A percentile compares a stretch with the other conserved stretches of the same genome.
Conservation (phyloP, 2,329 filamentous ascomycete species). For the Pseudogymnoascus sp. region DNA sequence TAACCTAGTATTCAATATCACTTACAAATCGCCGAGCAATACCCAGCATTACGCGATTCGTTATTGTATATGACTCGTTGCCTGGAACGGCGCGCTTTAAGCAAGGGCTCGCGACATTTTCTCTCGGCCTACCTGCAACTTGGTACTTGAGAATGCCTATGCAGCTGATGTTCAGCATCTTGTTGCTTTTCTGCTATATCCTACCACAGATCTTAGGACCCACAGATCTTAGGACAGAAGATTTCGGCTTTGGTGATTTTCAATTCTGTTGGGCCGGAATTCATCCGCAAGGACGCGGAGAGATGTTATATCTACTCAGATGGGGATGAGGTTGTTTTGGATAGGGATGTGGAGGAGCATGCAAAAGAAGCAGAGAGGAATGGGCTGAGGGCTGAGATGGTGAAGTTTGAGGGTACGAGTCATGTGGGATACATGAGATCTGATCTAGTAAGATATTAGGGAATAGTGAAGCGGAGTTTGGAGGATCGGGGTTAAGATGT, state of each 20-base stretch:
- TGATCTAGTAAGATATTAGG: constrained; percentile 21
- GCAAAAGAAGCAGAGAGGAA: constrained; percentile 15
- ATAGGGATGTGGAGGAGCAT: constrained; percentile 20
- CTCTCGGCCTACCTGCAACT: not conserved
- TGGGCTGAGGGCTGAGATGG: constrained; percentile 14
- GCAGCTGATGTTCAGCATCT: not conserved
- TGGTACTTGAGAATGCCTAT: constrained; percentile 9
- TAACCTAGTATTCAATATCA: no score
- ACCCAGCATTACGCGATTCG: no score
- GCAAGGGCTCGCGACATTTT: not conserved
- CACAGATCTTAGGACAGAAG: constrained; percentile 5
- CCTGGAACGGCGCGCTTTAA: not conserved
- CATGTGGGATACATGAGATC: constrained; percentile 22
- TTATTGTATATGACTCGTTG: not conserved
- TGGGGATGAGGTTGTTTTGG: constrained; percentile 18
- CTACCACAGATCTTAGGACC: constrained; percentile 1
- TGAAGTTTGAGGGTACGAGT: constrained; percentile 16
- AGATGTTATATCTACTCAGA: constrained; percentile 24
- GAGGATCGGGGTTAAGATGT: constrained; percentile 7
- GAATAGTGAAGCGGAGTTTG: constrained; percentile 17
- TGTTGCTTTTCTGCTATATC: constrained; percentile 6
- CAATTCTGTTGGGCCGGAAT: constrained; percentile 12
- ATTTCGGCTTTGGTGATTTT: constrained; percentile 3
- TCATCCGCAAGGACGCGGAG: constrained; percentile 15
- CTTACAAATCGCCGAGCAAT: no score